These are phyloP conservation scores for Bipolaris zeicola DNA, from an alignment of 2,329 filamentous ascomycete species.

Conservation along the genomic window DNA sequence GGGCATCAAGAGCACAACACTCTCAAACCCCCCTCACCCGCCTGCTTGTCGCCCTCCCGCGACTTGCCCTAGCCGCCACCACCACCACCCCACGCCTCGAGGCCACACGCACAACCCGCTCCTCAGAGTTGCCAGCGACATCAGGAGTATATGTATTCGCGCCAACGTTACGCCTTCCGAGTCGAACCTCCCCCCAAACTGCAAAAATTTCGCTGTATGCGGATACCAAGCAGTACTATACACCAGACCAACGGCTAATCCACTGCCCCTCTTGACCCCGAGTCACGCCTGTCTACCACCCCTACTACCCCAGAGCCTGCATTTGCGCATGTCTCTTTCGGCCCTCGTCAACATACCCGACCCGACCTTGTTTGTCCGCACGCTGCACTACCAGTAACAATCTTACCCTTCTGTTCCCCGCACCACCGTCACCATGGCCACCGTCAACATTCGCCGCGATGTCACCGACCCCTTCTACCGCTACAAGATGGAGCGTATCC, in stretches of 20 bases:
- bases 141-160: conserved; percentile 97
- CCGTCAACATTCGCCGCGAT: conserved; percentile 96
- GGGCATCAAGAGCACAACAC: conserved; percentile 18
- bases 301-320: conserved; percentile 34
- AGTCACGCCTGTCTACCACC: conserved; percentile 48
- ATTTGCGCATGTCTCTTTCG: conserved; percentile 65
- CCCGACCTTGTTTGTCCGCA: conserved; percentile 37
- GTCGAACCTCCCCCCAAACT: conserved; percentile 92
- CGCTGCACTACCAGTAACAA: conserved; percentile 40
- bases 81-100: conserved; percentile 20
- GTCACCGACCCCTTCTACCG: conserved; percentile 99
- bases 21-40: conserved; percentile 3
- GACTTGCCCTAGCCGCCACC: conserved; percentile 45
- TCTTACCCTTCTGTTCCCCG: conserved; percentile 30
- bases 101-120: conserved; percentile 40
- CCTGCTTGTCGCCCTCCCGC: conserved; percentile 33
- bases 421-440: conserved; percentile 78
- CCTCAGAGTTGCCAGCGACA: conserved; percentile 38
- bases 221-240: conserved; percentile 89
- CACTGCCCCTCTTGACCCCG: conserved; percentile 42
- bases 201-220: conserved; percentile 95
- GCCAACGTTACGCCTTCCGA: conserved; percentile 92
- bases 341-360: conserved; percentile 58
- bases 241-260: conserved; percentile 93
- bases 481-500: conserved; percentile 99